Conservation (phyloP, 208 protist species). For the Trypanosomatidae sp. region DNA sequence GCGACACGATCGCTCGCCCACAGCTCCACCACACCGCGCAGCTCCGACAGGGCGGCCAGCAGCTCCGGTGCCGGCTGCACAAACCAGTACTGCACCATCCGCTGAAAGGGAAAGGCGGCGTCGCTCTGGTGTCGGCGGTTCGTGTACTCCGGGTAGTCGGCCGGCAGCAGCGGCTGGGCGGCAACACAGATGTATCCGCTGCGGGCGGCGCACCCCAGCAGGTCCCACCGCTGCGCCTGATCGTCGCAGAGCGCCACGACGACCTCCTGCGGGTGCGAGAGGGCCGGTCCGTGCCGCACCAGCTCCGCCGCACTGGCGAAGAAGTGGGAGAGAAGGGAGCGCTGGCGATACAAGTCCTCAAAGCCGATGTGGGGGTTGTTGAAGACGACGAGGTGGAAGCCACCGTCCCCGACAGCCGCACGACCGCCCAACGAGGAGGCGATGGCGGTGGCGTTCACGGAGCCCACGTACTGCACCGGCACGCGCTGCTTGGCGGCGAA, state of each 20-base stretch:
- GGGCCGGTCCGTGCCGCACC: not conserved
- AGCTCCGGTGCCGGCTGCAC: slow-evolving; percentile 1
- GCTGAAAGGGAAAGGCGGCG: slow-evolving; percentile 46
- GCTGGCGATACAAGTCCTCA: slow-evolving; percentile 50
- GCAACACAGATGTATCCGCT: slow-evolving; percentile 51
- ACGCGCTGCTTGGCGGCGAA: slow-evolving; percentile 49
- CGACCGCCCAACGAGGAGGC: too few relatives aligned
- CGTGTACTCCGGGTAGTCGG: slow-evolving; percentile 45
- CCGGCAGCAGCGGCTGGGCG: slow-evolving; percentile 32
- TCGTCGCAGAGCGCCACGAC: slow-evolving; percentile 56
- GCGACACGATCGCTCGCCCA: slow-evolving; percentile 6
- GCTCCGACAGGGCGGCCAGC: slow-evolving; percentile 3
- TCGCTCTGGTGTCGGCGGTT: slow-evolving; percentile 59
- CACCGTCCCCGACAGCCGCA: not conserved
- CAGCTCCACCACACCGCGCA: slow-evolving; percentile 3
- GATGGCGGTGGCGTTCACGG: slow-evolving; percentile 48
- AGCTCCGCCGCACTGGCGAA: slow-evolving; percentile 31
- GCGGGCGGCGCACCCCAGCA: slow-evolving; percentile 35
- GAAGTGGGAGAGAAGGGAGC: slow-evolving; percentile 41
- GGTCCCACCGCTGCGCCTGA: slow-evolving; percentile 46
- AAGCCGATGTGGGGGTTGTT: slow-evolving; percentile 66
- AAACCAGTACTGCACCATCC: slow-evolving; percentile 72
- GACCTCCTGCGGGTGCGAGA: slow-evolving; percentile 17
- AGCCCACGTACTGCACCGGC: slow-evolving; percentile 25
- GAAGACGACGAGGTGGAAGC: slow-evolving; percentile 40